Evolutionary conservation across 768 basidiomycete genomes (phyloP).

Genomic region (Suillus occidentalis): DNA sequence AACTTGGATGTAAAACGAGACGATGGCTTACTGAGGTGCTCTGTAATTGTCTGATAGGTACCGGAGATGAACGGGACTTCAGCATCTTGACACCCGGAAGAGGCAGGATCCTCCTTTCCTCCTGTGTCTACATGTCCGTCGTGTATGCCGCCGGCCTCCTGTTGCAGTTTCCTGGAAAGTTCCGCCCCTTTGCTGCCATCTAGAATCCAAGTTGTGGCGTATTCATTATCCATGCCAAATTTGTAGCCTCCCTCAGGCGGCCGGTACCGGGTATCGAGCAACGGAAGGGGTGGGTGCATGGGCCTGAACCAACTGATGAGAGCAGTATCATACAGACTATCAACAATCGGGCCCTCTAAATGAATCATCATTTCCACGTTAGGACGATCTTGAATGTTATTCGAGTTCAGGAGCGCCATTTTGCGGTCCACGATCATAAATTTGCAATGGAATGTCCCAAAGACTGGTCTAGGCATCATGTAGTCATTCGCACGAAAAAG

Average conservation of each 20-base stretch:
- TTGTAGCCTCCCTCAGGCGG: conserved; percentile 38
- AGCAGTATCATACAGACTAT: conserved; percentile 68
- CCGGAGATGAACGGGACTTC: conserved; percentile 29
- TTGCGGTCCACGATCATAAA: conserved; percentile 71
- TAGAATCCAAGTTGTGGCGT: conserved; percentile 27
- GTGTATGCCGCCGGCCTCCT: conserved; percentile 12
- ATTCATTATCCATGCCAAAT: conserved; percentile 34
- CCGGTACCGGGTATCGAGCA: conserved; percentile 34
- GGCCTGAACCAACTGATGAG: conserved; percentile 59
- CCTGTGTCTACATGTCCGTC: conserved; percentile 6
- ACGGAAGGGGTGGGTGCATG: conserved; percentile 46
- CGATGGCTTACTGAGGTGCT: conserved; percentile 36
- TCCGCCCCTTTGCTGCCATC: conserved; percentile 28
- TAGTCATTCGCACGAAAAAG: conserved; percentile 20
- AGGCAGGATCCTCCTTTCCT: background rate
- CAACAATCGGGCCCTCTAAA: conserved; percentile 69
- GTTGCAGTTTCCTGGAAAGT: conserved; percentile 20
- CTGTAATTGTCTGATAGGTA: conserved; percentile 37
- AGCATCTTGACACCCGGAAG: background rate
- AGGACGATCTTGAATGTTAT: conserved; percentile 64
- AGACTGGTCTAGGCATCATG: conserved; percentile 37
- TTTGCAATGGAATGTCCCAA: conserved; percentile 74
- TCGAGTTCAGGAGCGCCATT: conserved; percentile 61
- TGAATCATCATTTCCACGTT: conserved; percentile 66
- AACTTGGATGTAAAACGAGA: background rate